Percentiles rank a stretch among this genome's conserved stretches.
Conservation (phyloP, 2,329 filamentous ascomycete genomes). For the Botrytis porri region DNA sequence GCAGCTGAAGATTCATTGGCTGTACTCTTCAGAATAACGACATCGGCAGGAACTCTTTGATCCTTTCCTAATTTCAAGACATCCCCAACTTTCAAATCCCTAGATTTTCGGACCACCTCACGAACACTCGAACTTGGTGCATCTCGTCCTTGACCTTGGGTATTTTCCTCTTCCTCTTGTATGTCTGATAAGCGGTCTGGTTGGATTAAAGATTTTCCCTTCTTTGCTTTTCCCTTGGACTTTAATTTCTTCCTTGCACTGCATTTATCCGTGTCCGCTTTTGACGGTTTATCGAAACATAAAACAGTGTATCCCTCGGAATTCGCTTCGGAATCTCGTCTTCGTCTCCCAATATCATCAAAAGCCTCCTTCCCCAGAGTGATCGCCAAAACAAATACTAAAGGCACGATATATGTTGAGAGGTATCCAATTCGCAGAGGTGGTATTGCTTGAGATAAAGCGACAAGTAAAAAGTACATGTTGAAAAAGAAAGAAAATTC, state of each 20-base stretch:
- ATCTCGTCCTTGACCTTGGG: conserved; percentile 44
- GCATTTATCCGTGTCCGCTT: conserved; percentile 36
- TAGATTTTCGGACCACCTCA: conserved; percentile 76
- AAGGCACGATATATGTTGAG: conserved; percentile 86
- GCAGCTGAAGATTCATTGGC: conserved; percentile 50
- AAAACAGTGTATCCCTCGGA: conserved; percentile 83
- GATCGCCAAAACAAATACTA: conserved; percentile 88
- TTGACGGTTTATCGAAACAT: conserved; percentile 60
- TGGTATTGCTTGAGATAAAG: conserved; percentile 88
- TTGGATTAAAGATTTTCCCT: conserved; percentile 37
- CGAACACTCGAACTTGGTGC: conserved; percentile 51
- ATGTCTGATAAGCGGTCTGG: conserved; percentile 59
- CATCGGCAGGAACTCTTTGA: conserved; percentile 89
- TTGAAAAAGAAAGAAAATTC: conserved; percentile 99
- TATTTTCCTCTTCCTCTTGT: conserved; percentile 63
- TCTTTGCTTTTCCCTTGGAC: conserved; percentile 44
- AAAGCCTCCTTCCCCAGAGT: conserved; percentile 94
- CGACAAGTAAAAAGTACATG: conserved; percentile 96
- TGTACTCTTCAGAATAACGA: conserved; percentile 84
- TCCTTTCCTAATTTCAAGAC: conserved; percentile 91
- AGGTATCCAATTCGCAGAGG: conserved; percentile 89
- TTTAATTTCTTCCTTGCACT: conserved; percentile 47
- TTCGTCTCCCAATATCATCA: conserved; percentile 83
- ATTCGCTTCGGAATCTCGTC: conserved; percentile 90
- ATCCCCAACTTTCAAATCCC: conserved; percentile 89